Evolutionary conservation across 768 basidiomycete species (phyloP).

Genomic region (Lactifluus rugatus): DNA sequence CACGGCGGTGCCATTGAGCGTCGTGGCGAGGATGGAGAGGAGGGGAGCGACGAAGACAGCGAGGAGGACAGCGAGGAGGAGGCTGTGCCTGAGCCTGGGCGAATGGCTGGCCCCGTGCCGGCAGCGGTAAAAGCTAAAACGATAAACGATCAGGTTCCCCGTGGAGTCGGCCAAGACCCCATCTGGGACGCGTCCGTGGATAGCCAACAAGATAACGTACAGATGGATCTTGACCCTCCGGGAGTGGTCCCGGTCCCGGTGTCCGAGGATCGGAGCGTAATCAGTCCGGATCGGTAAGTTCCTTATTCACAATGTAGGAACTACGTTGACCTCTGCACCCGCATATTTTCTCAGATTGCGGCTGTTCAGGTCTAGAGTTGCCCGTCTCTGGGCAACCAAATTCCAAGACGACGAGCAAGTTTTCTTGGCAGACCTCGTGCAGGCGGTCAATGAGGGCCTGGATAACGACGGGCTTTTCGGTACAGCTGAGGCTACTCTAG

Average conservation of each 20-base stretch:
- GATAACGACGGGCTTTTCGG: slow-evolving; percentile 62
- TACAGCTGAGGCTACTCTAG: slow-evolving; percentile 65
- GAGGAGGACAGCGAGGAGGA: slow-evolving; percentile 38
- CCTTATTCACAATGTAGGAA: no score
- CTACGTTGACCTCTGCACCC: neutral
- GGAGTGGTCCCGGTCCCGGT: slow-evolving; percentile 23
- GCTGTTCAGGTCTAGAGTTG: slow-evolving; percentile 73
- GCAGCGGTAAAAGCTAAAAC: slow-evolving; percentile 17
- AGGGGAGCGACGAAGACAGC: slow-evolving; percentile 42
- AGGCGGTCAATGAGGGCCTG: slow-evolving; percentile 70
- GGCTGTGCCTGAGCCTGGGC: slow-evolving; percentile 33
- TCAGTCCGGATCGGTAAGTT: slow-evolving; percentile 51
- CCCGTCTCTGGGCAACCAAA: slow-evolving; percentile 54
- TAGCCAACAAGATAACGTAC: slow-evolving; percentile 46
- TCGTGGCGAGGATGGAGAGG: slow-evolving; percentile 29
- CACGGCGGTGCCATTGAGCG: slow-evolving; percentile 41
- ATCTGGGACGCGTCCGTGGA: slow-evolving; percentile 51
- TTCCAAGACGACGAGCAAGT: slow-evolving; percentile 73
- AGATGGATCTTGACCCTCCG: slow-evolving; percentile 45
- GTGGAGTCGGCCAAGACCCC: slow-evolving; percentile 38
- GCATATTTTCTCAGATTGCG: slow-evolving; percentile 41
- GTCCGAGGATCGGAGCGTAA: slow-evolving; percentile 33
- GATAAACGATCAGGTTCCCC: neutral
- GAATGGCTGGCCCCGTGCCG: slow-evolving; percentile 41
- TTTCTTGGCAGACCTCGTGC: slow-evolving; percentile 57